Percentiles rank a stretch among this genome's conserved stretches.
These are phyloP conservation scores for Bipolaris gigantea DNA, from an alignment of 2,329 filamentous ascomycete genomes.

Conservation along the genomic window DNA sequence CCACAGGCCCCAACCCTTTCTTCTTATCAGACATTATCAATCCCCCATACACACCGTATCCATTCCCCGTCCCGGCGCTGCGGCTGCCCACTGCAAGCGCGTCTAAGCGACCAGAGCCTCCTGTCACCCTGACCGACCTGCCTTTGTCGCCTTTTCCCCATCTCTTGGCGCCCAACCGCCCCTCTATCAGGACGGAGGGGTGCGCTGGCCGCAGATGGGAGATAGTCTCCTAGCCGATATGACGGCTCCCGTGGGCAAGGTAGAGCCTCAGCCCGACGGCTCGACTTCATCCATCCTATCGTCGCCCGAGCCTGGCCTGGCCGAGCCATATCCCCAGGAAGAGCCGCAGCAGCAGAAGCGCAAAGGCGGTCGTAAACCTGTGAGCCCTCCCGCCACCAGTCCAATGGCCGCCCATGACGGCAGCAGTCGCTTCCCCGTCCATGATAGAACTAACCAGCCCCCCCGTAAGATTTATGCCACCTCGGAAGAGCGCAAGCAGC, in stretches of 20 bases:
- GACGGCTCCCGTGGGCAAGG: slow-evolving; percentile 51
- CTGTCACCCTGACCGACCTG: slow-evolving; percentile 21
- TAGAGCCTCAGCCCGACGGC: slow-evolving; percentile 48
- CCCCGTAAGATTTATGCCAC: slow-evolving; percentile 88
- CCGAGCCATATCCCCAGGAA: slow-evolving; percentile 47
- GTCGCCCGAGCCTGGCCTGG: slow-evolving; percentile 51
- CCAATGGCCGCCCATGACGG: slow-evolving; percentile 29
- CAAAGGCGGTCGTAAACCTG: slow-evolving; percentile 96
- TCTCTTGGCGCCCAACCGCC: slow-evolving; percentile 41
- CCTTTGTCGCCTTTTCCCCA: slow-evolving; percentile 39
- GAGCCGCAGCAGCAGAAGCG: slow-evolving; percentile 71
- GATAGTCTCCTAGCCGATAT: slow-evolving; percentile 52
- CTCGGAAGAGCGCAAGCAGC: slow-evolving; percentile 96
- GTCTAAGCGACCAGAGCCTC: slow-evolving; percentile 44
- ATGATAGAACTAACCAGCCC: slow-evolving; percentile 46
- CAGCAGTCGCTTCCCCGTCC: slow-evolving; percentile 34
- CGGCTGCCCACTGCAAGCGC: slow-evolving; percentile 40
- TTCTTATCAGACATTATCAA: slow-evolving; percentile 52
- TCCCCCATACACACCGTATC: slow-evolving; percentile 42
- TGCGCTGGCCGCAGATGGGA: slow-evolving; percentile 53
- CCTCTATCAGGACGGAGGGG: slow-evolving; percentile 46
- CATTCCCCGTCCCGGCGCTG: slow-evolving; percentile 37
- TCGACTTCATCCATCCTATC: slow-evolving; percentile 54
- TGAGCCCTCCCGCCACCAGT: slow-evolving; percentile 55
- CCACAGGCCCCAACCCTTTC: slow-evolving; percentile 31